Evolutionary conservation across 108 stramenopile genomes (phyloP).

Genomic region (Cyclotella atomus): DNA sequence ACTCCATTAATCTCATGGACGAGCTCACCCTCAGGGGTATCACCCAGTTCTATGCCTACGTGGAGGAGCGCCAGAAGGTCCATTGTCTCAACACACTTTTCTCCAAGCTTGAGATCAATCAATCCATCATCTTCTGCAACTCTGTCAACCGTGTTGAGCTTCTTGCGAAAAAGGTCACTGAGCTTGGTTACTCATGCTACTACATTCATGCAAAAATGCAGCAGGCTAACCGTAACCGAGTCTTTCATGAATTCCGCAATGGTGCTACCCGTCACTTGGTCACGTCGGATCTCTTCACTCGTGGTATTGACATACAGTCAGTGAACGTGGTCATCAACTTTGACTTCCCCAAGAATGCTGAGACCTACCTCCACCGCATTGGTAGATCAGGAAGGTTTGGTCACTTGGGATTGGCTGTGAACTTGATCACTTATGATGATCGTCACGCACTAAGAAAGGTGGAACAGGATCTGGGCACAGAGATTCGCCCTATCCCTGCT

Average conservation of each 20-base stretch:
- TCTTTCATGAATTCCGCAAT: constrained; percentile 99
- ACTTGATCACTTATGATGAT: constrained; percentile 98
- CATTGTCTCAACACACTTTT: constrained; percentile 99
- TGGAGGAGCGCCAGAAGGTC: constrained; percentile 98
- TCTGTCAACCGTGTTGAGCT: constrained; percentile 98
- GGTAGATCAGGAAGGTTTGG: constrained; percentile 98
- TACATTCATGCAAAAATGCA: constrained; percentile 99
- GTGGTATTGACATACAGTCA: constrained; percentile 99
- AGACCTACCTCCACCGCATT: constrained; percentile 99
- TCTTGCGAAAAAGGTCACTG: constrained; percentile 98
- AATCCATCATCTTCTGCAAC: constrained; percentile 99
- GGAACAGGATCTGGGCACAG: constrained; percentile 97
- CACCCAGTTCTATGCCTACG: constrained; percentile 98
- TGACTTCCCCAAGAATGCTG: constrained; percentile 98
- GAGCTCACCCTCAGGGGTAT: constrained; percentile 99
- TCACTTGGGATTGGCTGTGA: constrained; percentile 97
- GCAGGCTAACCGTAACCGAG: constrained; percentile 96
- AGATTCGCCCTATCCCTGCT: constrained; percentile 97
- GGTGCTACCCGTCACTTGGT: constrained; percentile 98
- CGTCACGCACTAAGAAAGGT: constrained; percentile 77
- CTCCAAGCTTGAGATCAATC: constrained; percentile 97
- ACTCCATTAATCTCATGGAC: constrained; percentile 98
- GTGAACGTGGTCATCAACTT: constrained; percentile 99
- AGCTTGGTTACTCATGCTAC: constrained; percentile 99
- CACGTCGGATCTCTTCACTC: constrained; percentile 97